Percentiles rank a stretch among this genome's conserved stretches.
Evolutionary conservation across 305 asterid genomes (phyloP).

Genomic region (Plantago coronopus): DNA sequence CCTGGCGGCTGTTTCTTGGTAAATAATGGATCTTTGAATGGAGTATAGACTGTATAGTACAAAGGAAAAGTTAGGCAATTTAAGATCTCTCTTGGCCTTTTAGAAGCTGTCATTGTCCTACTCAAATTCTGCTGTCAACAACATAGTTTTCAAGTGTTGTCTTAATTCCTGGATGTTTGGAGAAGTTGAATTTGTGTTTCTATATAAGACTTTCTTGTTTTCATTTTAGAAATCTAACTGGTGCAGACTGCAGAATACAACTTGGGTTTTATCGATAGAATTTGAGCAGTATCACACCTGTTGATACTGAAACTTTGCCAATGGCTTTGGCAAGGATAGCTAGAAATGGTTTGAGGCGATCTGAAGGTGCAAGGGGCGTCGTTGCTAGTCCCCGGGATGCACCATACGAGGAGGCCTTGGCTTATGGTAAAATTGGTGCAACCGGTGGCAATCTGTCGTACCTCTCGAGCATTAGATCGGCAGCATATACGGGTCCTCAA

Average conservation of each 20-base stretch:
- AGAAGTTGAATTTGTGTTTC: constrained; percentile 21
- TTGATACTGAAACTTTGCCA: constrained; percentile 11
- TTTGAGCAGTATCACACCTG: not conserved
- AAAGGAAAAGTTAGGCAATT: not conserved
- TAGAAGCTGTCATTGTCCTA: constrained; percentile 25
- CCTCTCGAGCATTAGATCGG: constrained; percentile 29
- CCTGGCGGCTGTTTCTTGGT: constrained; percentile 21
- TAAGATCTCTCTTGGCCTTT: constrained; percentile 12
- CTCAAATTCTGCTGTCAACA: constrained; percentile 15
- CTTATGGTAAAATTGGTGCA: constrained; percentile 18
- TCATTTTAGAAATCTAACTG: not conserved
- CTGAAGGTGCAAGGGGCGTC: constrained; percentile 35
- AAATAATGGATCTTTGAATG: constrained; percentile 14
- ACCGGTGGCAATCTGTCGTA: constrained; percentile 23
- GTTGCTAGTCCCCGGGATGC: constrained; percentile 25
- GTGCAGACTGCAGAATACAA: not conserved
- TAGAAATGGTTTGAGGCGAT: constrained; percentile 48
- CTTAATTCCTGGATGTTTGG: constrained; percentile 22
- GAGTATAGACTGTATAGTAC: not conserved
- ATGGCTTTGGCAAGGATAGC: constrained; percentile 80
- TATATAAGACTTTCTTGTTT: constrained; percentile 16
- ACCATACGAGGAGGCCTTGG: constrained; percentile 24
- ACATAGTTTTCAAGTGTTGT: constrained; percentile 7
- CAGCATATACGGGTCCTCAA: constrained; percentile 29
- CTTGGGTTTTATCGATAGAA: constrained; percentile 8